Base-by-base conservation (phyloP, 2,329 filamentous ascomycete genomes). In the Phialocephala sp. region DNA sequence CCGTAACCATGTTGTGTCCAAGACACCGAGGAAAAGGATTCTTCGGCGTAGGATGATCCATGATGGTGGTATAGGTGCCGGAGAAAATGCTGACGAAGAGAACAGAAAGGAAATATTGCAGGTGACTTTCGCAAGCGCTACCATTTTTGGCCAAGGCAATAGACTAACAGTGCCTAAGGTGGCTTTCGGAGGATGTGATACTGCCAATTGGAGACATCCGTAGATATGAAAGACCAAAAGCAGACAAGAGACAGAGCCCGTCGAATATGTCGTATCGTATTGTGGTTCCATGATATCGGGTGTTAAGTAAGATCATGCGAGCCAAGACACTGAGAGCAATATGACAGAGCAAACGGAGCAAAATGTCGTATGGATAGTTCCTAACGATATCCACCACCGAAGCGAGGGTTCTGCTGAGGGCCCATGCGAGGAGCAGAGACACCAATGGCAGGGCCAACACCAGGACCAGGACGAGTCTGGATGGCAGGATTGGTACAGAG, bases 401-500 rank as follows among this genome's bases (percentile, higher is more conserved):
- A 90, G 63, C 88, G 85, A 73, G 86, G 79, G 64, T 79, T 79
- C 64, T 83, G 84, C 60, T 86, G 84, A 68, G 84, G 84, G 77
- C 89, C 78, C 72, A 82, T 83, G 58, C 83, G 82, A 68, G 80
- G 87, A 62, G 63, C 66, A 37, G 71, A 66, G 68, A 79, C 75
- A 27, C 81, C 80, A 72, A 91, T 84, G 66, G 87, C 83, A 66
- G 89, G 84, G 22, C 92, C 91, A 71, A 89, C 86, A 36, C 92
- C 91, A 70, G 94, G 93, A 50, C 94, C 94, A 67, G 94, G 94
- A 63, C 94, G 92, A 72, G 93, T 97, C 60, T 91, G 87, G 72
- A 93, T 88, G 57, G 92, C 93, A 43, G 94, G 94, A 79, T 98
- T 98, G 80, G 93, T 97, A 82, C 96, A 99, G 62, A 99, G 90